Evolutionary conservation across 768 basidiomycete genomes (phyloP).

Genomic region (Russula sp.): DNA sequence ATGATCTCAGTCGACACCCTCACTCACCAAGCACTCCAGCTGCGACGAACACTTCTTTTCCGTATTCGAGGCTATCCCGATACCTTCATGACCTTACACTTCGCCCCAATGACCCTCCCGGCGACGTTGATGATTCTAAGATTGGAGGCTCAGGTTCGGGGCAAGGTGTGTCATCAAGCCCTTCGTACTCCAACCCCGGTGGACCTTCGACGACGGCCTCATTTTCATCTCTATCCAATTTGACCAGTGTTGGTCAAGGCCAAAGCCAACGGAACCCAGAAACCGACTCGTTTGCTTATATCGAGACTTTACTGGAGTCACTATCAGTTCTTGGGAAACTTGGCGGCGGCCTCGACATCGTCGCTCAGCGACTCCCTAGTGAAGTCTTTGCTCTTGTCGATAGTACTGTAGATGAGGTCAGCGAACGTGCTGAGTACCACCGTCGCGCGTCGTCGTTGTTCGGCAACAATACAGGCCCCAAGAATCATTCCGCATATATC

Average conservation of each 20-base stretch:
- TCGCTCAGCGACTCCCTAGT: conserved; percentile 73
- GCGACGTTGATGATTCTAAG: conserved; percentile 48
- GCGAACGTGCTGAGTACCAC: conserved; percentile 81
- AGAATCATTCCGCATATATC: conserved; percentile 42
- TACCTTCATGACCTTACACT: conserved; percentile 61
- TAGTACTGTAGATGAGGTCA: conserved; percentile 81
- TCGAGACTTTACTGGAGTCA: conserved; percentile 91
- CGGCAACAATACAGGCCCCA: conserved; percentile 24
- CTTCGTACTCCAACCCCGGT: conserved; percentile 19
- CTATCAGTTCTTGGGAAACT: conserved; percentile 86
- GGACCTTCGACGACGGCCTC: conserved; percentile 25
- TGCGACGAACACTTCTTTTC: conserved; percentile 36
- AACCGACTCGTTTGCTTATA: conserved; percentile 86
- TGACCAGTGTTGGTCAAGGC: conserved; percentile 10
- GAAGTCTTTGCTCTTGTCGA: conserved; percentile 88
- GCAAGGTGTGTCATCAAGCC: conserved; percentile 21
- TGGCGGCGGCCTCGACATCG: conserved; percentile 72
- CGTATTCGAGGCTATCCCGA: conserved; percentile 48
- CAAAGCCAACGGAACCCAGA: conserved; percentile 61
- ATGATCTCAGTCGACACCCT: conserved; percentile 26
- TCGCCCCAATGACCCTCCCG: conserved; percentile 74
- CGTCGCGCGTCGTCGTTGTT: conserved; percentile 41
- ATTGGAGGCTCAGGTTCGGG: conserved; percentile 26
- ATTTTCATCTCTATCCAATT: conserved; percentile 22
- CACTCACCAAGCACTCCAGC: conserved; percentile 35